These are phyloP conservation scores for Rhododendron griersonianum DNA, from an alignment of 148 eudicot species.

Conservation along the genomic window DNA sequence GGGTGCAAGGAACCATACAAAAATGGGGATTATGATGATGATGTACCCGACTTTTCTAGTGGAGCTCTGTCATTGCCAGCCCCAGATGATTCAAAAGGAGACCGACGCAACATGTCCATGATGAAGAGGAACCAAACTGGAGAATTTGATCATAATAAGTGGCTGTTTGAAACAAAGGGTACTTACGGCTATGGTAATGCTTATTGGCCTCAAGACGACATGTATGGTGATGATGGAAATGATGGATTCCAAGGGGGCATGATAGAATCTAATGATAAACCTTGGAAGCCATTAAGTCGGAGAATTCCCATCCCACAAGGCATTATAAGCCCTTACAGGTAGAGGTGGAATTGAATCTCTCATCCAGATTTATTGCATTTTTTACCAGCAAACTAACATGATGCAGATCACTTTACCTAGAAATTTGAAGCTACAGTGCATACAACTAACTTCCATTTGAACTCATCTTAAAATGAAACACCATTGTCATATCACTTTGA, in stretches of 20 bases:
- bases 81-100: constrained; percentile 29
- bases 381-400: neutral
- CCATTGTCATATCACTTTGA: neutral
- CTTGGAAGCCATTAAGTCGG: constrained; percentile 75
- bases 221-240: constrained; percentile 37
- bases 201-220: constrained; percentile 71
- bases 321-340: constrained; percentile 84
- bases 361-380: neutral
- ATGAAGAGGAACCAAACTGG: constrained; percentile 53
- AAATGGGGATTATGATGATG: constrained; percentile 47
- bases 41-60: constrained; percentile 30
- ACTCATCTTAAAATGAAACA: neutral
- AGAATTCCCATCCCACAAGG: constrained; percentile 44
- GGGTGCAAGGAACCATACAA: constrained; percentile 85
- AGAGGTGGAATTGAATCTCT: neutral
- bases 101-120: constrained; percentile 29
- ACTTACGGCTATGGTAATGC: constrained; percentile 78
- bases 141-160: constrained; percentile 85
- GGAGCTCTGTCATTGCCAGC: constrained; percentile 66
- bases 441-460: neutral
- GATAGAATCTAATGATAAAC: constrained; percentile 52
- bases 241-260: constrained; percentile 28
- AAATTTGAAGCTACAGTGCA: neutral
- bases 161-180: constrained; percentile 80
- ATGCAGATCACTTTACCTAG: neutral